Evolutionary conservation across 495 filamentous ascomycete species (phyloP), one percentile per base, ranked within the genome.

Genomic region (Talaromyces wortmannii): DNA sequence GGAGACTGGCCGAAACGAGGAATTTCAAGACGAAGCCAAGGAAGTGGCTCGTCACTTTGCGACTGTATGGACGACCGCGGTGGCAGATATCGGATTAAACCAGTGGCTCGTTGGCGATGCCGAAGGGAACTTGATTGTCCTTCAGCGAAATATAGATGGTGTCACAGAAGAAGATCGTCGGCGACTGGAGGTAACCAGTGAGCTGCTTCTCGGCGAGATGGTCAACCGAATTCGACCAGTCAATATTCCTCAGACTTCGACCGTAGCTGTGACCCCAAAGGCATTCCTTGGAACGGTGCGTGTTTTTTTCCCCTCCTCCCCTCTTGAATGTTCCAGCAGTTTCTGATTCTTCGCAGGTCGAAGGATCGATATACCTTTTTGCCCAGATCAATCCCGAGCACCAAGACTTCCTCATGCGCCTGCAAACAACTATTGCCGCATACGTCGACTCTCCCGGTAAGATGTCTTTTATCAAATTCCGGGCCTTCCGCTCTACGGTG

Each of bases 351-450:
- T 33, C 31, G 45, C 55, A 95, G 90, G 84, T 90, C 23, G 94
- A 97, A 64, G 94, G 94, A 36, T 86, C 88, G 8, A 87, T 99
- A 57, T 95, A 95, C 68, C 83, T 97, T 63, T 91, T 94, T 67
- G 90, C 84, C 0, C 70, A 84, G 6, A 91, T 99, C 55, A 74
- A 82, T 8, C 75, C 83, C 0, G 66, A 77, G 0, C 78, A 86
- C 45, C 86, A 88, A 58, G 85, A 95, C 57, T 77, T 95, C 52
- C 80, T 99, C 10, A 89, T 97, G 69, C 79, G 82, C 3, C 83
- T 99, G 30, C 94, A 99, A 72, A 67, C 72, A 3, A 81, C 78
- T 16, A 76, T 97, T 52, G 78, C 85, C 8, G 74, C 78, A n/a
- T 67, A 76, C 4, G 75, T 95, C 45, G 69, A 83, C 45, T 84